Conservation (phyloP, 2,329 filamentous ascomycete species). For the Xylariales sp. region DNA sequence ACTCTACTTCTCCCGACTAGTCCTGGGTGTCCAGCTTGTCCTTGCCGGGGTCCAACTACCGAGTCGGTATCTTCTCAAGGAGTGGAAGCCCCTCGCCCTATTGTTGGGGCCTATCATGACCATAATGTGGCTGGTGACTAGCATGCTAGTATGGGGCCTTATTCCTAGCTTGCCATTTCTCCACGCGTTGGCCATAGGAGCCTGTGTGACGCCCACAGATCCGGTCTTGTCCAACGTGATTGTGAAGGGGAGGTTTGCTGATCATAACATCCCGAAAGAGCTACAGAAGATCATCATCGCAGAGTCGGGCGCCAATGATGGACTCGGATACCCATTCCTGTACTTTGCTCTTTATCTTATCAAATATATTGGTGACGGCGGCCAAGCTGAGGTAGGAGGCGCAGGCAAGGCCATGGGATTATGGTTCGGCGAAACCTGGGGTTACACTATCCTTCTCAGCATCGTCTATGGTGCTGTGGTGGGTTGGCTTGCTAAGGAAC, state of each 20-base stretch:
- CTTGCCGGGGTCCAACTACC: slow-evolving; percentile 85
- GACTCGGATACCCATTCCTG: slow-evolving; percentile 82
- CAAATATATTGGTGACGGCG: slow-evolving; percentile 63
- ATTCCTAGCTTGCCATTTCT: slow-evolving; percentile 69
- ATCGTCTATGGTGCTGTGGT: slow-evolving; percentile 71
- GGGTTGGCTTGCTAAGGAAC: slow-evolving; percentile 76
- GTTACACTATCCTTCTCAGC: slow-evolving; percentile 76
- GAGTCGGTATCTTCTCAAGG: slow-evolving; percentile 69
- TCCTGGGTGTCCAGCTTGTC: slow-evolving; percentile 86
- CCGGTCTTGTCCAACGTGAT: slow-evolving; percentile 85
- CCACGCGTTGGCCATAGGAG: slow-evolving; percentile 73
- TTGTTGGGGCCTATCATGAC: slow-evolving; percentile 83
- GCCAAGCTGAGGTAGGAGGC: slow-evolving; percentile 51
- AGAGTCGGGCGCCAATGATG: slow-evolving; percentile 87
- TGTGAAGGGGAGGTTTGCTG: slow-evolving; percentile 89
- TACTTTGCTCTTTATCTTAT: slow-evolving; percentile 82
- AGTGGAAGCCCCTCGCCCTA: slow-evolving; percentile 73
- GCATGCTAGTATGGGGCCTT: slow-evolving; percentile 71
- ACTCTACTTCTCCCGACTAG: slow-evolving; percentile 78
- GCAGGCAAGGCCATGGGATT: slow-evolving; percentile 64
- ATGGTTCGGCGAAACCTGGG: slow-evolving; percentile 85
- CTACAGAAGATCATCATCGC: slow-evolving; percentile 77
- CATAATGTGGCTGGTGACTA: slow-evolving; percentile 81
- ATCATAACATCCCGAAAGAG: slow-evolving; percentile 79
- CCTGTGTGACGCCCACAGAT: slow-evolving; percentile 90